Conservation (phyloP, 2,329 filamentous ascomycete species). For the Alternaria longipes region DNA sequence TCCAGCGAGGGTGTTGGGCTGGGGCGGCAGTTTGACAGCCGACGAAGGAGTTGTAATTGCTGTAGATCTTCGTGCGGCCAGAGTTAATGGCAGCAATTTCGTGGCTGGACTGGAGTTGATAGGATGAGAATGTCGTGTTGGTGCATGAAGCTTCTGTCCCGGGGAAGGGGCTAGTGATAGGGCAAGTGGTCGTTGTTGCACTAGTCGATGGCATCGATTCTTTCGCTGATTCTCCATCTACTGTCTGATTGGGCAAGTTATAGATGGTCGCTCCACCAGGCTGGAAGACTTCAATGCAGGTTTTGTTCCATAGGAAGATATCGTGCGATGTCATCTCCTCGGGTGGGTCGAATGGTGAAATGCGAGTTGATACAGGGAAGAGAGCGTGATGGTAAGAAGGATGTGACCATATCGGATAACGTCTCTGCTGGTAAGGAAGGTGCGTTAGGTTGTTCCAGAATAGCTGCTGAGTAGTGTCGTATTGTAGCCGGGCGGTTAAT, state of each 20-base stretch:
- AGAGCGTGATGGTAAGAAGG: constrained; percentile 1
- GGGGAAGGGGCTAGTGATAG: neutral
- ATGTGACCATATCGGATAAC: constrained; percentile 8
- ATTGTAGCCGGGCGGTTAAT: neutral
- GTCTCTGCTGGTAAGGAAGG: neutral
- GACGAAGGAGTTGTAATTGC: neutral
- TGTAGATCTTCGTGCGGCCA: neutral
- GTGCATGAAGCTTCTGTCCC: neutral
- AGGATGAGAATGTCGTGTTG: neutral
- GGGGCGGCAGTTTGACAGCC: neutral
- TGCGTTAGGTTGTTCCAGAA: constrained; percentile 9
- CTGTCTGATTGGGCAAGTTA: neutral
- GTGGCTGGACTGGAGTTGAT: neutral
- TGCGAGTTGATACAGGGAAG: neutral
- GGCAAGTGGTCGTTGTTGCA: too few relatives aligned
- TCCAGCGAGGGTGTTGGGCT: constrained; percentile 2
- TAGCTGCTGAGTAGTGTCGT: constrained; percentile 3
- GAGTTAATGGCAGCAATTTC: constrained; percentile 4
- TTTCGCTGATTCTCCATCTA: neutral
- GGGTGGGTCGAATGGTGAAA: neutral
- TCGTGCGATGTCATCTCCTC: constrained; percentile 17
- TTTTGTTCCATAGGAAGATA: constrained; percentile 17
- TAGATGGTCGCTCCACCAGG: neutral
- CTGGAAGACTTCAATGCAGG: constrained; percentile 14
- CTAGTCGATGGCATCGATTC: neutral